These are phyloP conservation scores for Aspergillus mulundensis DNA, from an alignment of 495 filamentous ascomycete species.

Conservation along the genomic window DNA sequence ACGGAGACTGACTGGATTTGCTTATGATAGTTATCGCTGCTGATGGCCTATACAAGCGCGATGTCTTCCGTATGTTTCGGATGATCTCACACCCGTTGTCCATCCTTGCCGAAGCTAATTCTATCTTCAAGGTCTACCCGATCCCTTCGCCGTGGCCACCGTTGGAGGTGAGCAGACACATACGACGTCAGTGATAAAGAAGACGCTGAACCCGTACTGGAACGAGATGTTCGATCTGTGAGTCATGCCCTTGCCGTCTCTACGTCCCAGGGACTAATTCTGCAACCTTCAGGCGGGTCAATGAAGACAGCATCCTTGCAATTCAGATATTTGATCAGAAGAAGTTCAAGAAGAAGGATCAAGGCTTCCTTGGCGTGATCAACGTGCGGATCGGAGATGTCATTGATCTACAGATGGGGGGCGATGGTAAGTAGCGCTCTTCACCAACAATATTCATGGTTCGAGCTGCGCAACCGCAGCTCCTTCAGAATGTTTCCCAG, in stretches of 20 bases:
- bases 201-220: conserved; percentile 98
- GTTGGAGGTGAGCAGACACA: conserved; percentile 95
- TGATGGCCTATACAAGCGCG: conserved; percentile 95
- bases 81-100: not conserved
- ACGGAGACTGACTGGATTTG: conserved; percentile 16
- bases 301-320: conserved; percentile 91
- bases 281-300: conserved; percentile 60
- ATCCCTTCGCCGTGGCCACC: conserved; percentile 96
- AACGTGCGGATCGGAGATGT: conserved; percentile 93
- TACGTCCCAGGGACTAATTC: conserved; percentile 21
- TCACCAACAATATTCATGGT: conserved; percentile 3
- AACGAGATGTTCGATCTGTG: conserved; percentile 98
- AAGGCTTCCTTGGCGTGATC: conserved; percentile 96
- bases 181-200: conserved; percentile 92
- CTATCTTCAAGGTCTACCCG: conserved; percentile 71
- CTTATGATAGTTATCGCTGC: conserved; percentile 80
- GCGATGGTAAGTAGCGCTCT: conserved; percentile 68
- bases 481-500: not conserved
- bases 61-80: conserved; percentile 79
- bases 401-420: conserved; percentile 81
- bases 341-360: conserved; percentile 99
- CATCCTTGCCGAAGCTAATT: conserved; percentile 19
- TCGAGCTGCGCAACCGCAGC: not conserved
- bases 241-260: not conserved
- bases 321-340: conserved; percentile 99